These are phyloP conservation scores for Vitis riparia DNA, from an alignment of 164 flowering plant species.

Conservation along the genomic window DNA sequence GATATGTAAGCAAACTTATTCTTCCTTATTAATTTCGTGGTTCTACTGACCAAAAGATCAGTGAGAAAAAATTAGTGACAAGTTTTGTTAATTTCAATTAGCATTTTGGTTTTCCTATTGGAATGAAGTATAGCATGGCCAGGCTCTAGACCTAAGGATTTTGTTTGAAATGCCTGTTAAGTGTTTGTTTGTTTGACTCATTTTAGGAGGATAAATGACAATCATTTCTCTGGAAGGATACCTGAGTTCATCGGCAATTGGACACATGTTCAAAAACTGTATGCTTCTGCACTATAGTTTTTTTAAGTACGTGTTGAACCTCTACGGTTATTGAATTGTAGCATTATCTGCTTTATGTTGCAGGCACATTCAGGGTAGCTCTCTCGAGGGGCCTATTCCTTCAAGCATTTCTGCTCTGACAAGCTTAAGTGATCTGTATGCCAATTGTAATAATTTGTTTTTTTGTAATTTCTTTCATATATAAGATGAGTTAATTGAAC, in stretches of 20 bases:
- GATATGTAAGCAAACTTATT: slow-evolving; percentile 40
- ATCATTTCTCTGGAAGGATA: slow-evolving; percentile 47
- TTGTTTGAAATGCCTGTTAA: background rate
- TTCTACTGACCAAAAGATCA: no score
- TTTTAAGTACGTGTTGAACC: background rate
- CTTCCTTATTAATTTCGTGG: no score
- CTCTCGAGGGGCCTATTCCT: slow-evolving; percentile 79
- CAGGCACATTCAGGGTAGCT: slow-evolving; percentile 71
- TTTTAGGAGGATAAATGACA: slow-evolving; percentile 52
- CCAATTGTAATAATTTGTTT: background rate
- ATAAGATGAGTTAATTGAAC: background rate
- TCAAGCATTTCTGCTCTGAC: slow-evolving; percentile 60
- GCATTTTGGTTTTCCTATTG: no score
- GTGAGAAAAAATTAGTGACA: no score
- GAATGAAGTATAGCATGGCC: no score
- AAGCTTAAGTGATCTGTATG: slow-evolving; percentile 64
- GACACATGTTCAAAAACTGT: slow-evolving; percentile 55
- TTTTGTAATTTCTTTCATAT: background rate
- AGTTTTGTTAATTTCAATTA: no score
- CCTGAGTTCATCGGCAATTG: slow-evolving; percentile 57
- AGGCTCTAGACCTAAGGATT: no score
- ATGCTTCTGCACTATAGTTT: slow-evolving; percentile 17
- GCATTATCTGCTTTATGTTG: slow-evolving; percentile 5
- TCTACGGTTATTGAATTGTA: background rate
- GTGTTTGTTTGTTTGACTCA: background rate